Evolutionary conservation across 176 grass and related monocot species (phyloP).

Genomic region (Phyllostachys edulis): DNA sequence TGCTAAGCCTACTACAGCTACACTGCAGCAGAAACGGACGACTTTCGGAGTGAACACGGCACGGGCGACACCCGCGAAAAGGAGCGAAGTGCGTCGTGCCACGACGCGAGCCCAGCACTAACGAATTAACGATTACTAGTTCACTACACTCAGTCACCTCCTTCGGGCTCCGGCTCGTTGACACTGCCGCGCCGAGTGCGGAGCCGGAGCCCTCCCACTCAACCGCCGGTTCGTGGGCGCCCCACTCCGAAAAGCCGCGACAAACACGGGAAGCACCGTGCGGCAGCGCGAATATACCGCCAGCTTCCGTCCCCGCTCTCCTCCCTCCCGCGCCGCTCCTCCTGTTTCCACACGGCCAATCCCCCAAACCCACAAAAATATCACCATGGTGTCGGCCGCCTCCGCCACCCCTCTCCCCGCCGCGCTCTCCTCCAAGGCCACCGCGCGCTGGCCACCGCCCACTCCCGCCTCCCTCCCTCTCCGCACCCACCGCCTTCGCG

Average conservation of each 20-base stretch:
- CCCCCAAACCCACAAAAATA: neutral
- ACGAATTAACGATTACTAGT: neutral
- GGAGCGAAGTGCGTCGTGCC: neutral
- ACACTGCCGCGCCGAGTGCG: neutral
- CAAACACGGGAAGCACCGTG: neutral
- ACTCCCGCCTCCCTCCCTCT: neutral
- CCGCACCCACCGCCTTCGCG: neutral
- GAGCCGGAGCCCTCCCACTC: neutral
- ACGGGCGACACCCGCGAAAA: neutral
- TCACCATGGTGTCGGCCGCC: conserved; percentile 28
- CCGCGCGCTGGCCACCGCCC: neutral
- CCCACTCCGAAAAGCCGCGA: neutral
- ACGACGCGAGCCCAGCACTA: neutral
- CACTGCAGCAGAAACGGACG: too few relatives aligned
- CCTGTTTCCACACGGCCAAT: neutral
- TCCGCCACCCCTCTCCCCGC: neutral
- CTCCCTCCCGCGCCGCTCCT: neutral
- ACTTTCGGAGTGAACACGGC: too few relatives aligned
- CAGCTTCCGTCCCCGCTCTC: neutral
- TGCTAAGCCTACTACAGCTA: too few relatives aligned
- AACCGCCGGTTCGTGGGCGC: too few relatives aligned
- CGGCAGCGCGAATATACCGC: conserved; percentile 16
- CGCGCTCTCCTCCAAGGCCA: neutral
- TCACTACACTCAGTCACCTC: too few relatives aligned
- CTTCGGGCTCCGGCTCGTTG: neutral